Conservation (phyloP, 2,329 filamentous ascomycete species). For the Botrytis medusae region DNA sequence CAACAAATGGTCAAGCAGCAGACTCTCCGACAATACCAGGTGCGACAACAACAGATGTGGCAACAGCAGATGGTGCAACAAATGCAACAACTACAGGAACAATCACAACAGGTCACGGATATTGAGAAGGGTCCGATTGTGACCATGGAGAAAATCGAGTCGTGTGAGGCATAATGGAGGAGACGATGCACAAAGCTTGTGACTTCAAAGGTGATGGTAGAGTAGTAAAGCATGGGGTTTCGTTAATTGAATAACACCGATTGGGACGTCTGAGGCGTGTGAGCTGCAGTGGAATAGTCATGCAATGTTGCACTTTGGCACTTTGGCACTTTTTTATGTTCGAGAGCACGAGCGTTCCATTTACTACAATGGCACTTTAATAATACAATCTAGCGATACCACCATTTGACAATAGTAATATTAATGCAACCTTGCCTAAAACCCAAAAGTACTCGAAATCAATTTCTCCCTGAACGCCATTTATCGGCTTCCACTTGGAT, state of each 20-base stretch:
- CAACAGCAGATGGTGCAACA: not conserved
- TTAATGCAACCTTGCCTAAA: slow-evolving; percentile 25
- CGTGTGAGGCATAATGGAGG: not conserved
- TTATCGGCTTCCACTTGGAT: slow-evolving; percentile 23
- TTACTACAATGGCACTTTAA: slow-evolving; percentile 28
- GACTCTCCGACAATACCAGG: not conserved
- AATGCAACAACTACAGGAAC: not conserved
- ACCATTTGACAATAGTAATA: slow-evolving; percentile 21
- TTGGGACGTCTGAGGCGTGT: not conserved
- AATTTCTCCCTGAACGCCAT: slow-evolving; percentile 32
- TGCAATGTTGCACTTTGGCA: not conserved
- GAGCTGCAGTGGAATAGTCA: not conserved
- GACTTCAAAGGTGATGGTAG: not conserved
- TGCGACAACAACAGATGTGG: not conserved
- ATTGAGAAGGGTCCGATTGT: not conserved
- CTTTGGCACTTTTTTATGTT: not conserved
- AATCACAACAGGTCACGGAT: not conserved
- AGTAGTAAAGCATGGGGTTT: not conserved
- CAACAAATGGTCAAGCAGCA: not conserved
- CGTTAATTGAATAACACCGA: not conserved
- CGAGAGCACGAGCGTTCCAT: slow-evolving; percentile 7
- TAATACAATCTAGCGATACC: slow-evolving; percentile 33
- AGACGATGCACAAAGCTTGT: not conserved
- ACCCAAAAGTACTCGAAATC: slow-evolving; percentile 25
- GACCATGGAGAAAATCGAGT: not conserved